These are phyloP conservation scores for Clonostachys chloroleuca DNA, from an alignment of 2,329 filamentous ascomycete genomes.

Conservation along the genomic window DNA sequence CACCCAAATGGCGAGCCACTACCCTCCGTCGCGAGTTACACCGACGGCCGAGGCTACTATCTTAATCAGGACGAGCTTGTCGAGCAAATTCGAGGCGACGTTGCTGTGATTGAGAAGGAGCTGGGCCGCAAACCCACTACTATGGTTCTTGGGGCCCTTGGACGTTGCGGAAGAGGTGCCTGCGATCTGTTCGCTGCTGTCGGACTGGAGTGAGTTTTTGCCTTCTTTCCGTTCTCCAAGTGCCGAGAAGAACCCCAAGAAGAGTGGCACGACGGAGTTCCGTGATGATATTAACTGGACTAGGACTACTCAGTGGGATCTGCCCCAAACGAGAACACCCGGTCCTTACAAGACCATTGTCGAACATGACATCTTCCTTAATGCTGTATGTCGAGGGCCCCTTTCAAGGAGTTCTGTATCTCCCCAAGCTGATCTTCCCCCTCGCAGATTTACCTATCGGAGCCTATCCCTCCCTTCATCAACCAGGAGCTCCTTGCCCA, in stretches of 20 bases:
- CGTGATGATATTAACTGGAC: conserved; percentile 46
- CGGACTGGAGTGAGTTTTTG: conserved; percentile 34
- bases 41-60: conserved; percentile 2
- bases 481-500: conserved; percentile 60
- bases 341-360: conserved; percentile 47
- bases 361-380: conserved; percentile 73
- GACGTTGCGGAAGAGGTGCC: conserved; percentile 80
- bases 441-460: conserved; percentile 34
- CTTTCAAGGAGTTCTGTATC: neutral
- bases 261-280: too few species aligned
- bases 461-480: conserved; percentile 75
- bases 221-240: neutral
- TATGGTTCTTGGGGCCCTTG: conserved; percentile 81
- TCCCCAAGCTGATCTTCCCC: neutral
- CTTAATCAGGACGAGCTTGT: conserved; percentile 2
- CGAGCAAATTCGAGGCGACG: neutral
- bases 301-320: conserved; percentile 66
- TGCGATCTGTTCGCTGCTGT: conserved; percentile 73
- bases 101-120: conserved; percentile 1
- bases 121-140: conserved; percentile 62
- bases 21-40: neutral
- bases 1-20: conserved; percentile 2
- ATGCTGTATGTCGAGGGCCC: conserved; percentile 28
- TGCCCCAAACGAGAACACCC: conserved; percentile 71
- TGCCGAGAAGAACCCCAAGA: neutral